Evolutionary conservation across 2,329 filamentous ascomycete genomes (phyloP).

Genomic region (Pseudocercospora cruenta): DNA sequence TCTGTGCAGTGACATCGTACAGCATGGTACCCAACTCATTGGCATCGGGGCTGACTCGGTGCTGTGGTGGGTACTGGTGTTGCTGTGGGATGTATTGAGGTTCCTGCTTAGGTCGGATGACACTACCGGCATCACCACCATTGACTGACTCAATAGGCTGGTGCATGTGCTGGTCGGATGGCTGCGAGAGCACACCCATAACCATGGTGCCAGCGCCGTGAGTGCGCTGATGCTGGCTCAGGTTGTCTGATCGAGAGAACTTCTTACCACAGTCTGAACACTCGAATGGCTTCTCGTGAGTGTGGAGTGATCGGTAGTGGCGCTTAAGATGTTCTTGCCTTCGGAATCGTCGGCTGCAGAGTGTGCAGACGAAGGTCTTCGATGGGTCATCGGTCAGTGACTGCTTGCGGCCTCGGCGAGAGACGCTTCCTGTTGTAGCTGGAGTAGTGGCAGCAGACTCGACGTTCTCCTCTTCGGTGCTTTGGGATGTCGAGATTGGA

Average conservation of each 20-base stretch:
- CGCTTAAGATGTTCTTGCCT: slow-evolving; percentile 98
- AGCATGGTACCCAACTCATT: slow-evolving; percentile 73
- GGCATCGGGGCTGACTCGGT: slow-evolving; percentile 55
- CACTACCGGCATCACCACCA: slow-evolving; percentile 39
- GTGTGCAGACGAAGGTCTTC: slow-evolving; percentile 96
- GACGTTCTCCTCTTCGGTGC: slow-evolving; percentile 15
- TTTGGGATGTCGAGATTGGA: slow-evolving; percentile 48
- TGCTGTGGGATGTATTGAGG: slow-evolving; percentile 29
- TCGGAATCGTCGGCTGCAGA: slow-evolving; percentile 96
- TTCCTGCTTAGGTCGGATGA: slow-evolving; percentile 41
- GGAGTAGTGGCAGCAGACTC: slow-evolving; percentile 37
- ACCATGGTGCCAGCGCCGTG: slow-evolving; percentile 88
- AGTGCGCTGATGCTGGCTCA: slow-evolving; percentile 92
- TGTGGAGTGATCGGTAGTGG: slow-evolving; percentile 97
- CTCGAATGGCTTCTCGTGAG: slow-evolving; percentile 97
- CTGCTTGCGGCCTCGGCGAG: slow-evolving; percentile 96
- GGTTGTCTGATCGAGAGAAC: slow-evolving; percentile 96
- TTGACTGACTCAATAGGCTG: slow-evolving; percentile 40
- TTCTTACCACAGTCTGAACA: slow-evolving; percentile 98
- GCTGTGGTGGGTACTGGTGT: slow-evolving; percentile 29
- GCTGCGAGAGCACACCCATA: slow-evolving; percentile 72
- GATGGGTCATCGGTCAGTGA: slow-evolving; percentile 95
- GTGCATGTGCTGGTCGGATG: slow-evolving; percentile 31
- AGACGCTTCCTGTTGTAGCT: slow-evolving; percentile 59
- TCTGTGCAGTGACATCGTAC: slow-evolving; percentile 74